These are phyloP conservation scores for Aspergillus funiculosus DNA, from an alignment of 495 filamentous ascomycete genomes.

Conservation along the genomic window DNA sequence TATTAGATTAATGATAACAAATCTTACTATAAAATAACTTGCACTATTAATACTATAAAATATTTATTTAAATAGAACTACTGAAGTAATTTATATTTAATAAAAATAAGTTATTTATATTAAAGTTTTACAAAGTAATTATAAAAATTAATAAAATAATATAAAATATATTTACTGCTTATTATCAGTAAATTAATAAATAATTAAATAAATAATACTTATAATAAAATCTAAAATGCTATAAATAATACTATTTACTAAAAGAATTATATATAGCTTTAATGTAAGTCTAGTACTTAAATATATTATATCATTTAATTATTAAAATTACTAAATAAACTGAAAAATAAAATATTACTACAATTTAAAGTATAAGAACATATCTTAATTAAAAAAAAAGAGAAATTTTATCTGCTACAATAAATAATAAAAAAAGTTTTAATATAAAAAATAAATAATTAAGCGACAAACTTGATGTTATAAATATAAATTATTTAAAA, in stretches of 20 bases:
- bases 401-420: slow-evolving; percentile 5
- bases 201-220: slow-evolving; percentile 2
- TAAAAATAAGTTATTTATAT: slow-evolving; percentile 1
- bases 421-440: slow-evolving; percentile 1
- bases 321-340: neutral
- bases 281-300: neutral
- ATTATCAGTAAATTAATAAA: slow-evolving; percentile 5
- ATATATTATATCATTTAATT: neutral
- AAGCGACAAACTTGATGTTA: slow-evolving; percentile 2
- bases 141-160: neutral
- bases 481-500: slow-evolving; percentile 10
- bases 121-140: neutral
- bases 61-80: neutral
- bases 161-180: neutral
- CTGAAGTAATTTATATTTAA: slow-evolving; percentile 3
- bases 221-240: neutral
- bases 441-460: slow-evolving; percentile 1
- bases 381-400: slow-evolving; percentile 2
- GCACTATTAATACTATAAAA: neutral
- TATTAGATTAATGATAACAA: neutral
- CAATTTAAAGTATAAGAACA: neutral
- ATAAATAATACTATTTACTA: slow-evolving; percentile 2
- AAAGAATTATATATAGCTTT: neutral
- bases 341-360: neutral
- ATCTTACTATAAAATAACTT: neutral